Evolutionary conservation across 2,329 filamentous ascomycete genomes (phyloP).

Genomic region (Aspergillus viridinutans): DNA sequence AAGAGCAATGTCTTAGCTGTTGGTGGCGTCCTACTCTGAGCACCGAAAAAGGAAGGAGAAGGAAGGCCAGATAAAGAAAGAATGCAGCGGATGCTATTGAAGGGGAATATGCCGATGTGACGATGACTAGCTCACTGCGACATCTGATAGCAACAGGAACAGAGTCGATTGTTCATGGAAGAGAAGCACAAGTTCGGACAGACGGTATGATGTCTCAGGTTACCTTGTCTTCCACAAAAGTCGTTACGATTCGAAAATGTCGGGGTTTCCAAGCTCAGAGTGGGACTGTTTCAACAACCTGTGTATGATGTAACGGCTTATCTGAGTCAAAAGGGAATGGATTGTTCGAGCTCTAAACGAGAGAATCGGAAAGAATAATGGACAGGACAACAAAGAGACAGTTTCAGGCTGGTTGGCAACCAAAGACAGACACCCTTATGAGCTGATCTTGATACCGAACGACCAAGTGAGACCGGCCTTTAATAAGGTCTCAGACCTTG

Average conservation of each 20-base stretch:
- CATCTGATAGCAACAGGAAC: not conserved
- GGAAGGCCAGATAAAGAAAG: not conserved
- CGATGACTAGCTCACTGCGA: not conserved
- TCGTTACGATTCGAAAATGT: slow-evolving; percentile 9
- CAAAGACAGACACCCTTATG: not conserved
- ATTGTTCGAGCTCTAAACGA: not conserved
- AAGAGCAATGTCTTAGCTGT: slow-evolving; percentile 4
- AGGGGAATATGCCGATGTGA: not conserved
- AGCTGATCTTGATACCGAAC: not conserved
- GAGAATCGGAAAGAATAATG: not conserved
- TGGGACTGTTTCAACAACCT: not conserved
- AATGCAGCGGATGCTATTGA: not conserved
- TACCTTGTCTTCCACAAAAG: not conserved
- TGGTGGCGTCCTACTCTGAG: not conserved
- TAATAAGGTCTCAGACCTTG: slow-evolving; percentile 3
- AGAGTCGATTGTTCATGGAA: not conserved
- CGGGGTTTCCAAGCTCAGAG: not conserved
- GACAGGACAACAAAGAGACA: not conserved
- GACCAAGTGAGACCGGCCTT: slow-evolving; percentile 5
- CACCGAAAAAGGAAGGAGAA: not conserved
- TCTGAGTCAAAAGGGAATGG: not conserved
- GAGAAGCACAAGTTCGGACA: not conserved
- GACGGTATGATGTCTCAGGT: slow-evolving; percentile 8
- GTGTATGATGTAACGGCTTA: not conserved
- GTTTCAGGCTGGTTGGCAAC: not conserved